These are phyloP conservation scores for Thielaviopsis populi DNA, from an alignment of 2,329 filamentous ascomycete species.

Conservation along the genomic window DNA sequence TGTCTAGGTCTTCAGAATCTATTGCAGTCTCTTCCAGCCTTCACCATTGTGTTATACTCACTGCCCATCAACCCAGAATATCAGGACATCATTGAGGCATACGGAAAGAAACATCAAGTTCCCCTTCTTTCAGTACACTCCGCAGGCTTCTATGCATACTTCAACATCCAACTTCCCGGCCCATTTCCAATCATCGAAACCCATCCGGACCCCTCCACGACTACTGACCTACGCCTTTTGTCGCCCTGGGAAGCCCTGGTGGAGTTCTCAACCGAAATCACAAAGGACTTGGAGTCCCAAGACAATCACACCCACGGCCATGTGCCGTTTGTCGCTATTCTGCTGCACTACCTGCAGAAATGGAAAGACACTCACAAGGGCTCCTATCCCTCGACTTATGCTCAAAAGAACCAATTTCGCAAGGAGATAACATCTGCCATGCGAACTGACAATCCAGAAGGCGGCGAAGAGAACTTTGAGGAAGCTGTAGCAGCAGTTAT, in stretches of 20 bases:
- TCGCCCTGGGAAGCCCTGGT: conserved; percentile 73
- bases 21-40: conserved; percentile 29
- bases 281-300: conserved; percentile 52
- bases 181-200: conserved; percentile 89
- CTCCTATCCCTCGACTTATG: conserved; percentile 55
- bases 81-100: conserved; percentile 32
- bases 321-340: conserved; percentile 68
- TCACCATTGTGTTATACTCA: conserved; percentile 41
- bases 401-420: conserved; percentile 75
- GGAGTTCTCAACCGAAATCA: conserved; percentile 50
- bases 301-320: conserved; percentile 77
- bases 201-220: conserved; percentile 76
- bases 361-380: conserved; percentile 65
- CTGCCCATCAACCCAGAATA: conserved; percentile 33
- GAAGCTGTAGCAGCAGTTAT: conserved; percentile 79
- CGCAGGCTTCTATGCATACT: conserved; percentile 82
- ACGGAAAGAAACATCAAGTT: conserved; percentile 41
- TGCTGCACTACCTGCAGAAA: conserved; percentile 65
- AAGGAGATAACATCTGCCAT: conserved; percentile 51
- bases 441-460: conserved; percentile 60
- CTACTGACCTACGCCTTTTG: conserved; percentile 69
- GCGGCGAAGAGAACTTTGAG: conserved; percentile 92
- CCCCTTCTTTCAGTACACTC: conserved; percentile 75
- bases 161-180: conserved; percentile 62
- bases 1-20: conserved; percentile 25